Evolutionary conservation across 805 yeast genomes (phyloP).

Genomic region (Myxozyma neotropica): DNA sequence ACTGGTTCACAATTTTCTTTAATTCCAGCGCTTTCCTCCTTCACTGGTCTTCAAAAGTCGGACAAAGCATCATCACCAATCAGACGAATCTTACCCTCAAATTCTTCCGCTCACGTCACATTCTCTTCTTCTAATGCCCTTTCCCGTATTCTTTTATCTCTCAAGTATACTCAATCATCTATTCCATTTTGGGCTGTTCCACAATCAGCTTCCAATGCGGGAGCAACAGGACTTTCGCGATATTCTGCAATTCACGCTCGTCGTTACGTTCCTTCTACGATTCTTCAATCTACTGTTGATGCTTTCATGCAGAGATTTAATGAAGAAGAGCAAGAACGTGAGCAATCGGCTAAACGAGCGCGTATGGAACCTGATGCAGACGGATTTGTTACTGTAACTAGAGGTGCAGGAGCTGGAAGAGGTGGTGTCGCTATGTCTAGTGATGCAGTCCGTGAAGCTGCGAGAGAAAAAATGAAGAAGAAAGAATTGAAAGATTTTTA

Average conservation of each 20-base stretch:
- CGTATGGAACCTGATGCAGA: constrained; percentile 36
- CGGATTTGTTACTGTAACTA: constrained; percentile 37
- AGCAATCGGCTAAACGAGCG: constrained; percentile 26
- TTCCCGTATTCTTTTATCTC: constrained; percentile 61
- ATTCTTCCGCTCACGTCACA: constrained; percentile 19
- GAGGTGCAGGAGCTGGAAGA: constrained; percentile 22
- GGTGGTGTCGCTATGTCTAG: constrained; percentile 15
- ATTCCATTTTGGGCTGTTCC: constrained; percentile 72
- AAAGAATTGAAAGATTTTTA: constrained; percentile 89
- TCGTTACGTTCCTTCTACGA: constrained; percentile 49
- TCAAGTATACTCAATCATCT: constrained; percentile 41
- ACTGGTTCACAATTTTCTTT: constrained; percentile 41
- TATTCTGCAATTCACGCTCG: constrained; percentile 45
- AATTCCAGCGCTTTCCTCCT: constrained; percentile 22
- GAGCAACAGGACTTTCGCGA: constrained; percentile 44
- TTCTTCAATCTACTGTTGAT: constrained; percentile 59
- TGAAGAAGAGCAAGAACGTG: constrained; percentile 54
- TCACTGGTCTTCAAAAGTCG: neutral
- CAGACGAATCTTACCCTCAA: constrained; percentile 33
- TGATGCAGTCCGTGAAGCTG: constrained; percentile 49
- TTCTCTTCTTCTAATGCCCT: constrained; percentile 49
- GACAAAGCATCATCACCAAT: constrained; percentile 15
- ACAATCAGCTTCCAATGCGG: constrained; percentile 62
- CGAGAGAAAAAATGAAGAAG: constrained; percentile 47
- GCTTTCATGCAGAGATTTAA: constrained; percentile 68